phyloP scores from a whole-genome alignment of 768 basidiomycete species.

The Rhizopogon sp. region DNA sequence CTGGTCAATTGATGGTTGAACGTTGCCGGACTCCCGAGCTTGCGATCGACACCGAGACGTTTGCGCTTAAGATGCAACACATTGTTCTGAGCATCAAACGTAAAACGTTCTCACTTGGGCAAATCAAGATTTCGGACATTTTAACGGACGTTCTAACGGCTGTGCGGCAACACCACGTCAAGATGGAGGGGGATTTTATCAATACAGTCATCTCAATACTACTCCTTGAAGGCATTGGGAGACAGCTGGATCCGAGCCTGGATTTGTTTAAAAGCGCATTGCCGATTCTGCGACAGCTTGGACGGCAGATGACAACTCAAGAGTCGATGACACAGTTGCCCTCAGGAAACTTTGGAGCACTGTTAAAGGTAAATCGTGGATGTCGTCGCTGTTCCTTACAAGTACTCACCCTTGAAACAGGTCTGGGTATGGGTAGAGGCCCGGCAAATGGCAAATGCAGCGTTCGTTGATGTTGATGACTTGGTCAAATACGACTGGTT shows the following conservation, averaged over 20 bases:
- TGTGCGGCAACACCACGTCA: conserved; percentile 91
- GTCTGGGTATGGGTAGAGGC: conserved; percentile 95
- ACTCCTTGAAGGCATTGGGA: conserved; percentile 91
- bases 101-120: conserved; percentile 95
- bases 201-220: conserved; percentile 96
- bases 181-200: conserved; percentile 98
- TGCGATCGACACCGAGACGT: conserved; percentile 88
- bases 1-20: conserved; percentile 94
- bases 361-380: conserved; percentile 69
- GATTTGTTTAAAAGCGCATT: conserved; percentile 95
- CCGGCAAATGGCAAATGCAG: conserved; percentile 75
- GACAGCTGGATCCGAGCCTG: conserved; percentile 86
- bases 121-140: conserved; percentile 94
- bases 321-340: conserved; percentile 59
- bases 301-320: conserved; percentile 83
- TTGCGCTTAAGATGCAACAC: conserved; percentile 97
- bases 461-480: conserved; percentile 78
- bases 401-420: conserved; percentile 32
- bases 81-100: conserved; percentile 90
- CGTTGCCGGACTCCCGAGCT: conserved; percentile 89
- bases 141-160: conserved; percentile 82
- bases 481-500: conserved; percentile 86
- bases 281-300: conserved; percentile 89
- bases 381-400: neutral
- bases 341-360: conserved; percentile 69